Conservation (phyloP, 2,329 filamentous ascomycete genomes). For the Hortaea werneckii region DNA sequence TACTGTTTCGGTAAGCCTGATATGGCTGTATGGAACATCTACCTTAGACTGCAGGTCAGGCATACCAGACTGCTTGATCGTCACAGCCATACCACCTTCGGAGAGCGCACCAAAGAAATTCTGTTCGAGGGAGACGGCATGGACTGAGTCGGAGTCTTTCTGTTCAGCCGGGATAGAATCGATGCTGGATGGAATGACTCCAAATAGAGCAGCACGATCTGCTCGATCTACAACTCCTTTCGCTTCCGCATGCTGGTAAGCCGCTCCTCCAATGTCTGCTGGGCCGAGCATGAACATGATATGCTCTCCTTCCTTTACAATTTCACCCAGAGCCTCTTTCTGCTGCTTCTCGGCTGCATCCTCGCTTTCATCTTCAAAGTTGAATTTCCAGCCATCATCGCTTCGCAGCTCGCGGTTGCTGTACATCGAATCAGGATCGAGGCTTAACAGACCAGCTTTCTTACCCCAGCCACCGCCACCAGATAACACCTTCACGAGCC, state of each 20-base stretch:
- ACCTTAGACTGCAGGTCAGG: slow-evolving; percentile 31
- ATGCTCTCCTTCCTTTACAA: slow-evolving; percentile 53
- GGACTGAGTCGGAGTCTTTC: background rate
- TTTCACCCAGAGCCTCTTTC: slow-evolving; percentile 38
- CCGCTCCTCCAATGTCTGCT: slow-evolving; percentile 1
- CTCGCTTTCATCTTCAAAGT: slow-evolving; percentile 25
- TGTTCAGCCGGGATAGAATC: slow-evolving; percentile 19
- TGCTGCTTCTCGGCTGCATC: slow-evolving; percentile 22
- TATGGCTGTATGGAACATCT: slow-evolving; percentile 33
- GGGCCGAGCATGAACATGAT: slow-evolving; percentile 55
- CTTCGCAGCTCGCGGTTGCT: slow-evolving; percentile 41
- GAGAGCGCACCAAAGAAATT: slow-evolving; percentile 53
- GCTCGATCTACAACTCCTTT: background rate
- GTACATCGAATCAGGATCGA: slow-evolving; percentile 58
- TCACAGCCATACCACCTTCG: slow-evolving; percentile 49
- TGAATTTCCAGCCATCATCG: slow-evolving; percentile 46
- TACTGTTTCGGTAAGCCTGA: background rate
- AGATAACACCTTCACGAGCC: slow-evolving; percentile 50
- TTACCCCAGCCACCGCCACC: slow-evolving; percentile 78
- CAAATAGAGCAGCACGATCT: slow-evolving; percentile 21
- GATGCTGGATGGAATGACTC: slow-evolving; percentile 35
- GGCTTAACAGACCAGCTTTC: slow-evolving; percentile 67
- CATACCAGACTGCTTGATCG: background rate
- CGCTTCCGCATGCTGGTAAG: background rate
- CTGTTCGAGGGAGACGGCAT: background rate